A percentile compares a stretch with the other conserved stretches of the same genome.
phyloP scores from a whole-genome alignment of 192 early-diverging fungal species.

The Backusella westeae region DNA sequence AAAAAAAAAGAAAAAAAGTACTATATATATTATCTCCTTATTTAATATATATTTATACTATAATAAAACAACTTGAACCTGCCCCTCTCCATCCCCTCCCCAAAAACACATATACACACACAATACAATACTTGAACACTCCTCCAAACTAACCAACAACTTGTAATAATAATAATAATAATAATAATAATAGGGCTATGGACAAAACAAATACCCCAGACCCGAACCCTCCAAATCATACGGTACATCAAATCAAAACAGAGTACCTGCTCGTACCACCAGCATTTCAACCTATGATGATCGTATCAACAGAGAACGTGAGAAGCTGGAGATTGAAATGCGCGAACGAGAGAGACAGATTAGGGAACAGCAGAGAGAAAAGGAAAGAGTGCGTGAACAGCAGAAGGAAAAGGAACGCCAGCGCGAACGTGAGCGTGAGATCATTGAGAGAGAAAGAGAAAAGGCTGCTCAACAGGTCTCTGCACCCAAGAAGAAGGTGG shows the following conservation, averaged over 20 bases:
- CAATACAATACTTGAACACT: no score
- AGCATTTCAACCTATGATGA: conserved; percentile 18
- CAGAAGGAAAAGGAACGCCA: conserved; percentile 54
- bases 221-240: conserved; percentile 14
- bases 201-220: conserved; percentile 11
- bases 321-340: conserved; percentile 17
- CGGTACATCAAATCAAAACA: background rate
- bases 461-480: conserved; percentile 36
- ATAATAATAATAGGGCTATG: background rate
- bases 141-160: background rate
- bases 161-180: background rate
- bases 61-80: conserved; percentile 21
- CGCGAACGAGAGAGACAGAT: conserved; percentile 12
- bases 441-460: conserved; percentile 26
- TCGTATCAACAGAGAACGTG: conserved; percentile 15
- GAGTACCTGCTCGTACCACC: conserved; percentile 11
- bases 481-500: conserved; percentile 61
- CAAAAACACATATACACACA: background rate
- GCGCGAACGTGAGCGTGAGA: conserved; percentile 16
- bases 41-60: background rate
- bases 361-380: conserved; percentile 16
- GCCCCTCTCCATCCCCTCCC: conserved; percentile 31
- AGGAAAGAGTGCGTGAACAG: conserved; percentile 55
- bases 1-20: conserved; percentile 69
- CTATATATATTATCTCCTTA: conserved; percentile 60